phyloP scores from a whole-genome alignment of 768 basidiomycete genomes.

The Krasilnikovozyma curviuscula region DNA sequence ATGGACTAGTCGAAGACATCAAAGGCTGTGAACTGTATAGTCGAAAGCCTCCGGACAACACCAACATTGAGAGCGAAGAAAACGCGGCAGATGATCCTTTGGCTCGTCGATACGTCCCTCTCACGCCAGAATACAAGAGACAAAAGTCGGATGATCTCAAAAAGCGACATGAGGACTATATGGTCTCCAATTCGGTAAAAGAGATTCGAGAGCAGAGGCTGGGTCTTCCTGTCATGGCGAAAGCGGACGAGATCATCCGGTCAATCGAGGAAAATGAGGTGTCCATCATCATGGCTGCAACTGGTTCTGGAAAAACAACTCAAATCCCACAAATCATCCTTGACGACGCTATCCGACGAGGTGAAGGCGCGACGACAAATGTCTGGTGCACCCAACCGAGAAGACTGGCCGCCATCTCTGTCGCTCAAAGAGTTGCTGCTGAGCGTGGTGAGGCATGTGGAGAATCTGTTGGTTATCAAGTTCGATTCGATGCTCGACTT shows the following conservation, averaged over 20 bases:
- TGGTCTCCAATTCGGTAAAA: no score
- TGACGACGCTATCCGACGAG: constrained; percentile 56
- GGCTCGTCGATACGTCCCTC: not conserved
- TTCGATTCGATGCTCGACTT: constrained; percentile 65
- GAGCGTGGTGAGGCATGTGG: constrained; percentile 63
- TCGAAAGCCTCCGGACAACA: constrained; percentile 21
- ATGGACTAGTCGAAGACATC: constrained; percentile 49
- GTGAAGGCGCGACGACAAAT: constrained; percentile 69
- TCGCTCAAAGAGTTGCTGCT: constrained; percentile 73
- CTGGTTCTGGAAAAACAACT: constrained; percentile 84
- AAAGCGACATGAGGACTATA: constrained; percentile 39
- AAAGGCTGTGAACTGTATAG: constrained; percentile 43
- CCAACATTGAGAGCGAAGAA: no score
- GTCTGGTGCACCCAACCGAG: constrained; percentile 86
- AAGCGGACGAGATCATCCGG: constrained; percentile 44
- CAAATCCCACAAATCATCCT: constrained; percentile 85
- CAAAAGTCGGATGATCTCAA: constrained; percentile 42
- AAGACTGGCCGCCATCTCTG: constrained; percentile 73
- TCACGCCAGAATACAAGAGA: constrained; percentile 15
- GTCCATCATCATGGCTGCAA: constrained; percentile 31
- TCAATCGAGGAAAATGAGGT: constrained; percentile 62
- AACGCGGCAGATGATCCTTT: constrained; percentile 7
- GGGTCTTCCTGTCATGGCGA: constrained; percentile 54
- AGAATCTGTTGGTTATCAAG: constrained; percentile 65
- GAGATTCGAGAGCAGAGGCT: constrained; percentile 52